Conservation (phyloP, 805 yeast species). For the Isabelozyma heimii region DNA sequence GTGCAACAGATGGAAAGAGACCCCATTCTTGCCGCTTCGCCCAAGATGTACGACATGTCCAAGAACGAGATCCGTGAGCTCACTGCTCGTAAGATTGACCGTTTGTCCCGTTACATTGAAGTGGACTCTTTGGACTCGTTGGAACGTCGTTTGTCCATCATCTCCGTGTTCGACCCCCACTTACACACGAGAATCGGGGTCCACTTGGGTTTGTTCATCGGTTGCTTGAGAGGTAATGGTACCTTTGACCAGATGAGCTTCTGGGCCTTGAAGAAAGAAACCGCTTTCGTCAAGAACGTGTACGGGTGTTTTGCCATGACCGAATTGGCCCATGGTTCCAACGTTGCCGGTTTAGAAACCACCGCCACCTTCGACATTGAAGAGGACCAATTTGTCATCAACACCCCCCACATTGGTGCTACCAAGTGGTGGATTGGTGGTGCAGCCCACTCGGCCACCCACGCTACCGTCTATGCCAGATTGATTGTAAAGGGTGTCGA, state of each 20-base stretch:
- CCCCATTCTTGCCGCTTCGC: slow-evolving; percentile 25
- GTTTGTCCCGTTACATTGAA: slow-evolving; percentile 32
- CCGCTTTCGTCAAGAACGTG: slow-evolving; percentile 26
- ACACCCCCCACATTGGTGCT: slow-evolving; percentile 86
- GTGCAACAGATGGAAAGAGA: slow-evolving; percentile 33
- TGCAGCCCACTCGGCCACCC: slow-evolving; percentile 90
- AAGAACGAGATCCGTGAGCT: slow-evolving; percentile 25
- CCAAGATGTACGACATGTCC: slow-evolving; percentile 25
- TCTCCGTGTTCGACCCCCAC: slow-evolving; percentile 31
- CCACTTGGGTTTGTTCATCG: slow-evolving; percentile 31
- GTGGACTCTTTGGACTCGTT: slow-evolving; percentile 23
- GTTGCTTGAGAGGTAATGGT: slow-evolving; percentile 34
- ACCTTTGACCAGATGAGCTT: slow-evolving; percentile 29
- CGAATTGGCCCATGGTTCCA: slow-evolving; percentile 86
- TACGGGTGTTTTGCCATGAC: slow-evolving; percentile 91
- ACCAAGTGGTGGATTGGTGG: slow-evolving; percentile 99
- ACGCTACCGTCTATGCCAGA: slow-evolving; percentile 76
- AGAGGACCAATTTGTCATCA: slow-evolving; percentile 63
- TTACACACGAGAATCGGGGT: slow-evolving; percentile 30
- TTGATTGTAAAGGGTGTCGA: slow-evolving; percentile 75
- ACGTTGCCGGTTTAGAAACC: slow-evolving; percentile 86
- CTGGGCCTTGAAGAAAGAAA: slow-evolving; percentile 31
- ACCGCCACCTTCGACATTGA: slow-evolving; percentile 73
- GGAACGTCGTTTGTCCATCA: slow-evolving; percentile 25
- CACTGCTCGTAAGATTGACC: slow-evolving; percentile 27